phyloP scores from a whole-genome alignment of 192 early-diverging fungal species.

The Coemansia sp. region DNA sequence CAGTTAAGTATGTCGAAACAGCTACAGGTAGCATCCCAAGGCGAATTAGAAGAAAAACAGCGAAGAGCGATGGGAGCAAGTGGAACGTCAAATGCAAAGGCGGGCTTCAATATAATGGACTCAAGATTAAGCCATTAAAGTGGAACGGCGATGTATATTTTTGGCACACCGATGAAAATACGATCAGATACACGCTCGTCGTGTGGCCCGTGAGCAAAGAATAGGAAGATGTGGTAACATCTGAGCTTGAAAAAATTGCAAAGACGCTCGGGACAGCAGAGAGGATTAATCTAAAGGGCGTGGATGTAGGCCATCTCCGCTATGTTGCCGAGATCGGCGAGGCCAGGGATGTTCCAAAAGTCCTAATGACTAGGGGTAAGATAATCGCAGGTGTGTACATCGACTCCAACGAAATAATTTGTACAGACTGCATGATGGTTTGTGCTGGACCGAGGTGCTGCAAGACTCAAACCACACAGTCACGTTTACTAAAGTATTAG shows the following conservation, averaged over 20 bases:
- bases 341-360: not conserved
- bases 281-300: not conserved
- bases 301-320: not conserved
- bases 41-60: not conserved
- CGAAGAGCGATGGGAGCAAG: not conserved
- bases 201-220: not conserved
- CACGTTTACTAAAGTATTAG: too few species aligned
- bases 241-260: not conserved
- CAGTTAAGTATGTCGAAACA: not conserved
- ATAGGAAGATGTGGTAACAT: not conserved
- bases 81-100: slow-evolving; percentile 2
- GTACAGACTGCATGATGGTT: not conserved
- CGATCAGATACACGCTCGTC: not conserved
- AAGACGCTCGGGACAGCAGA: not conserved
- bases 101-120: not conserved
- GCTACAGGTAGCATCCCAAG: not conserved
- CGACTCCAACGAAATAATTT: not conserved
- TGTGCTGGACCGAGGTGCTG: not conserved
- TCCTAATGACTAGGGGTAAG: not conserved
- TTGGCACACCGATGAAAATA: not conserved
- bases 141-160: not conserved
- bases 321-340: not conserved
- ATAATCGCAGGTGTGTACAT: not conserved
- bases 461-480: not conserved
- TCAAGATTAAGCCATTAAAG: not conserved